These are phyloP conservation scores for Phytophthora rubi DNA, from an alignment of 352 stramenopile species.

Conservation along the genomic window DNA sequence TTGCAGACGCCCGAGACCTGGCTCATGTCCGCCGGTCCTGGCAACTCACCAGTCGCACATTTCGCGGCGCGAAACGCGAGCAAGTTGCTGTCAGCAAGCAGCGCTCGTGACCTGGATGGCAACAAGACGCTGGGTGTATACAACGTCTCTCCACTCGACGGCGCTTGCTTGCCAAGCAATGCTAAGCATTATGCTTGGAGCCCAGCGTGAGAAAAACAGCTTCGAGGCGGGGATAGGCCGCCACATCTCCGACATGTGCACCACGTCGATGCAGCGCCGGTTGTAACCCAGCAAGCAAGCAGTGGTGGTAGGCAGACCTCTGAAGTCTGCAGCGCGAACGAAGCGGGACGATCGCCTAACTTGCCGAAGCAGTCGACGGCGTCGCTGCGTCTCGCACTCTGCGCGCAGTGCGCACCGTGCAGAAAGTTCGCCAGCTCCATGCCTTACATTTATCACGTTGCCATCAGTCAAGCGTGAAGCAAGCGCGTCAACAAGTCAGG, in stretches of 20 bases:
- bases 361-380: neutral
- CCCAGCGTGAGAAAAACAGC: neutral
- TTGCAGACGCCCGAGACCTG: neutral
- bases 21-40: neutral
- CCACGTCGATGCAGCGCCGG: neutral
- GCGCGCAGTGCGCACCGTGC: neutral
- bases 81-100: neutral
- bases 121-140: neutral
- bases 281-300: neutral
- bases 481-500: constrained; percentile 1
- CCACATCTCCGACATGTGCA: constrained; percentile 1
- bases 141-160: neutral
- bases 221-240: neutral
- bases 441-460: neutral
- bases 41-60: neutral
- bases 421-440: constrained; percentile 2
- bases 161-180: neutral
- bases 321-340: neutral
- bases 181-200: too few species aligned
- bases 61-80: neutral
- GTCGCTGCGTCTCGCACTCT: constrained; percentile 14
- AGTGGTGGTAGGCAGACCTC: neutral
- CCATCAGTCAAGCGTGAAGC: constrained; percentile 11
- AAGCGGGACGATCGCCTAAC: neutral
- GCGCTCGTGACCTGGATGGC: neutral